Percentiles rank a stretch among this genome's conserved stretches.
Evolutionary conservation across 306 rosid species (phyloP).

Genomic region (Vicia faba): DNA sequence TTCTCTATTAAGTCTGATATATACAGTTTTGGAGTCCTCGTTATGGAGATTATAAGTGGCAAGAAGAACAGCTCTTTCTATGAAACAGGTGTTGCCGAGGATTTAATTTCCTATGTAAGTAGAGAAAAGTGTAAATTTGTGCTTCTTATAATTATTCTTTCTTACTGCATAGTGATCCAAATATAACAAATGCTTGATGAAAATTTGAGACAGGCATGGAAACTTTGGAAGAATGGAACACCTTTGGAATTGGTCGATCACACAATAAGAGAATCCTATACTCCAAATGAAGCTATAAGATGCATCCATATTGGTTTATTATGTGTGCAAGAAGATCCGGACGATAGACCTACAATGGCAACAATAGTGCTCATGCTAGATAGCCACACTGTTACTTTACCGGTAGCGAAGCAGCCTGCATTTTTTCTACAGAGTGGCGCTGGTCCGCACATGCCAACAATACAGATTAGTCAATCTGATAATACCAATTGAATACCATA

Average conservation of each 20-base stretch:
- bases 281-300: slow-evolving; percentile 53
- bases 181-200: slow-evolving; percentile 10
- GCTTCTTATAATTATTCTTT: not conserved
- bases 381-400: slow-evolving; percentile 44
- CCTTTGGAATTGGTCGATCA: slow-evolving; percentile 52
- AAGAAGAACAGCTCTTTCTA: slow-evolving; percentile 44
- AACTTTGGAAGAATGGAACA: slow-evolving; percentile 53
- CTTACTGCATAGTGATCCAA: not conserved
- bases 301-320: slow-evolving; percentile 61
- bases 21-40: slow-evolving; percentile 52
- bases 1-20: slow-evolving; percentile 51
- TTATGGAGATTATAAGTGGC: slow-evolving; percentile 55
- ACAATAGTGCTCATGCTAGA: slow-evolving; percentile 46
- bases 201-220: slow-evolving; percentile 49
- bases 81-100: slow-evolving; percentile 31
- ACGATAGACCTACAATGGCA: slow-evolving; percentile 52
- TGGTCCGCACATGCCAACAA: slow-evolving; percentile 15
- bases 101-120: slow-evolving; percentile 55
- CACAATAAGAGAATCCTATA: slow-evolving; percentile 43
- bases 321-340: slow-evolving; percentile 57
- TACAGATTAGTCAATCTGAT: slow-evolving; percentile 26
- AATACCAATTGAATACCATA: slow-evolving; percentile 12
- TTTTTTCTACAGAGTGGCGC: slow-evolving; percentile 34
- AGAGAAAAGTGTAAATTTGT: slow-evolving; percentile 2
- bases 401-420: slow-evolving; percentile 44